These are phyloP conservation scores for Amanita polypyramis DNA, from an alignment of 768 basidiomycete species.

Conservation along the genomic window DNA sequence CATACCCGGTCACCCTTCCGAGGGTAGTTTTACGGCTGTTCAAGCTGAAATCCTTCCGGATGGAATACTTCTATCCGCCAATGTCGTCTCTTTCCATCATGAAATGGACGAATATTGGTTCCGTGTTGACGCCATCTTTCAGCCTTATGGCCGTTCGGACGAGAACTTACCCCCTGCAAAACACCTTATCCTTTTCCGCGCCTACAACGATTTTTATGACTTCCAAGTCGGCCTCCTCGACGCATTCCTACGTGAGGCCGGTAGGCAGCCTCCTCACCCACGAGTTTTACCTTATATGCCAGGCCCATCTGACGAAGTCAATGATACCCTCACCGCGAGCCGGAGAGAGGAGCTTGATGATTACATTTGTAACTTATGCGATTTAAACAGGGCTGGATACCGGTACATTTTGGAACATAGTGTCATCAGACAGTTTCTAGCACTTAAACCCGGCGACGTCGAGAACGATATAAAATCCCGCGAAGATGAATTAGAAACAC, in stretches of 20 bases:
- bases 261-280: constrained; percentile 51
- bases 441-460: constrained; percentile 79
- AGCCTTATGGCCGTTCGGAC: constrained; percentile 63
- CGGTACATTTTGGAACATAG: constrained; percentile 75
- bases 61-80: constrained; percentile 78
- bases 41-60: constrained; percentile 51
- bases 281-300: constrained; percentile 97
- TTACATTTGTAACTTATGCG: constrained; percentile 76
- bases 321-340: constrained; percentile 72
- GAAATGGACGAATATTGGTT: constrained; percentile 98
- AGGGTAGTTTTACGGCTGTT: constrained; percentile 23
- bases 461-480: constrained; percentile 57
- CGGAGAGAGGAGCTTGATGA: constrained; percentile 79
- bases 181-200: constrained; percentile 82
- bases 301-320: constrained; percentile 78
- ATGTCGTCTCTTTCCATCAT: constrained; percentile 93
- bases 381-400: constrained; percentile 52
- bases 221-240: constrained; percentile 88
- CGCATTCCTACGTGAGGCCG: constrained; percentile 85
- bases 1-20: constrained; percentile 15
- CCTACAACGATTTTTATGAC: constrained; percentile 97
- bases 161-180: constrained; percentile 55
- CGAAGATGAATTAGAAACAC: constrained; percentile 44
- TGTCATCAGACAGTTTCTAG: constrained; percentile 75
- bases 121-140: constrained; percentile 81